Conservation (phyloP, 2,329 filamentous ascomycete genomes). For the Phialophora chinensis region DNA sequence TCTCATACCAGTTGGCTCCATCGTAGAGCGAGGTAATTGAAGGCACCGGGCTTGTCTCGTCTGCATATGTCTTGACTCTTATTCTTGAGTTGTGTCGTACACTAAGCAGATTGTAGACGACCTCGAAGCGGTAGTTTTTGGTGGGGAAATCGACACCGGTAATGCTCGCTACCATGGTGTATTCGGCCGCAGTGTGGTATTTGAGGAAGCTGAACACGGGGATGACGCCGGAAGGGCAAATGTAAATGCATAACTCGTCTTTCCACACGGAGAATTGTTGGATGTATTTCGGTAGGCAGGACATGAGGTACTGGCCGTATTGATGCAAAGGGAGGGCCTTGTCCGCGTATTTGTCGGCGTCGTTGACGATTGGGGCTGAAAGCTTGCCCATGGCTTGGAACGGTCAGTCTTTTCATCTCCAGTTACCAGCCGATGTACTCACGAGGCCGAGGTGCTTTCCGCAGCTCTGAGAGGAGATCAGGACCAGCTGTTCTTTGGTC, state of each 20-base stretch:
- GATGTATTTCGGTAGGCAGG: slow-evolving; percentile 94
- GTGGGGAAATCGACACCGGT: slow-evolving; percentile 96
- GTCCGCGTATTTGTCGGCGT: slow-evolving; percentile 87
- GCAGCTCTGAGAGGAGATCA: slow-evolving; percentile 70
- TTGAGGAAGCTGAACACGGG: slow-evolving; percentile 95
- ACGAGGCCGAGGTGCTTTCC: slow-evolving; percentile 63
- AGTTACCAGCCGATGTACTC: slow-evolving; percentile 40
- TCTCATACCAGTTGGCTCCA: slow-evolving; percentile 98
- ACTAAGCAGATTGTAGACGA: slow-evolving; percentile 96
- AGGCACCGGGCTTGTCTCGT: slow-evolving; percentile 91
- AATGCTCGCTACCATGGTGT: slow-evolving; percentile 89
- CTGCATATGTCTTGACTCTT: slow-evolving; percentile 97
- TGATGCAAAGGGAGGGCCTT: slow-evolving; percentile 88
- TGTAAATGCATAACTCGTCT: slow-evolving; percentile 95
- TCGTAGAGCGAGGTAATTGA: slow-evolving; percentile 86
- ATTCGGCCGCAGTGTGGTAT: slow-evolving; percentile 96
- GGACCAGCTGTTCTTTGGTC: slow-evolving; percentile 51
- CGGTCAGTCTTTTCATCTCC: slow-evolving; percentile 26
- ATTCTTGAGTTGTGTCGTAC: slow-evolving; percentile 96
- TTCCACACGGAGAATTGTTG: slow-evolving; percentile 99
- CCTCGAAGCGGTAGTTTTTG: slow-evolving; percentile 92
- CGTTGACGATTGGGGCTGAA: slow-evolving; percentile 82
- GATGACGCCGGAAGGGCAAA: slow-evolving; percentile 83
- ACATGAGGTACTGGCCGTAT: slow-evolving; percentile 96
- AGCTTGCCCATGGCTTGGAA: slow-evolving; percentile 63